Conservation (phyloP, 179 eudicot genomes). For the Beta corolliflora region DNA sequence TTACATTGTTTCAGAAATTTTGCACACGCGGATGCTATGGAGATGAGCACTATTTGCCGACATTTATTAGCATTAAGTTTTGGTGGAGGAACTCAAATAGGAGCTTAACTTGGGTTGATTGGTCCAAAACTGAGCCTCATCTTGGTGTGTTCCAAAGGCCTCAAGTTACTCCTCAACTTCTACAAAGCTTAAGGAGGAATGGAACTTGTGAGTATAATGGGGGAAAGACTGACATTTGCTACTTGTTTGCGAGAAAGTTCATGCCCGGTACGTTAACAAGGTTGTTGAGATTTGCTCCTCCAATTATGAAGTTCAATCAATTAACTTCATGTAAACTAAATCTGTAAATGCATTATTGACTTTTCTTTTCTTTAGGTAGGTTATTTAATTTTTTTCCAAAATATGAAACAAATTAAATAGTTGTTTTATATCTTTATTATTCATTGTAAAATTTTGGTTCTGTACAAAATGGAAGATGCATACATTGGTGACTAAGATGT, state of each 20-base stretch:
- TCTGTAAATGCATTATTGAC: neutral
- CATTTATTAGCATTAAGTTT: constrained; percentile 35
- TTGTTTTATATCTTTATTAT: constrained; percentile 1
- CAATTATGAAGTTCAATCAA: constrained; percentile 29
- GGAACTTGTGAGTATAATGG: constrained; percentile 51
- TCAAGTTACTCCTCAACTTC: constrained; percentile 26
- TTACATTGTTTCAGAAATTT: constrained; percentile 18
- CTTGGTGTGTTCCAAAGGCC: constrained; percentile 38
- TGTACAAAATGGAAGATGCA: neutral
- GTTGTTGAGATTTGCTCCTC: constrained; percentile 37
- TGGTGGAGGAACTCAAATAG: constrained; percentile 37
- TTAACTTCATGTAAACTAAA: constrained; percentile 3
- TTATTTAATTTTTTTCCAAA: neutral
- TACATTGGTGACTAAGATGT: neutral
- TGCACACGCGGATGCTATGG: constrained; percentile 38
- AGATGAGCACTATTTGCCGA: constrained; percentile 50
- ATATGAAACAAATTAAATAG: neutral
- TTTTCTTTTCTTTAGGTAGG: neutral
- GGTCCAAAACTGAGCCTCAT: constrained; percentile 46
- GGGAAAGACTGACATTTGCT: constrained; percentile 31
- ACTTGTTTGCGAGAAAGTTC: constrained; percentile 56
- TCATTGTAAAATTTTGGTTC: neutral
- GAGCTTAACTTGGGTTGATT: constrained; percentile 53
- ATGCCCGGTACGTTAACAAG: constrained; percentile 34
- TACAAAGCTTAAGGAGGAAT: constrained; percentile 32